Conservation (phyloP, 495 filamentous ascomycete genomes). For the Penicillium taxi region DNA sequence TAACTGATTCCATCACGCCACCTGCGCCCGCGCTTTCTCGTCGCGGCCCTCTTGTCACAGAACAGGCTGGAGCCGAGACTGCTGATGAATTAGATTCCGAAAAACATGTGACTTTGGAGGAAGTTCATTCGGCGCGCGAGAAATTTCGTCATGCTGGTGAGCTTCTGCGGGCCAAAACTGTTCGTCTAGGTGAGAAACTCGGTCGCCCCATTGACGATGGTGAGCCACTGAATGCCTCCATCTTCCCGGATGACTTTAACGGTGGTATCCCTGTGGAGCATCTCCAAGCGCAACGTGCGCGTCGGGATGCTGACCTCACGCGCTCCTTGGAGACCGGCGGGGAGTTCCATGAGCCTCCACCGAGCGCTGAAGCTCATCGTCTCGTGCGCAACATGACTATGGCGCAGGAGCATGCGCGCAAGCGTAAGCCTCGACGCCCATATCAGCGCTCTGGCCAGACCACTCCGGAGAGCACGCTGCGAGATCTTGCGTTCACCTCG, state of each 20-base stretch:
- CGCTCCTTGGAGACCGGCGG: constrained; percentile 15
- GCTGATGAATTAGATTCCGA: too few relatives aligned
- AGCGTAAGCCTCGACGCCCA: constrained; percentile 26
- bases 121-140: constrained; percentile 15
- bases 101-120: constrained; percentile 12
- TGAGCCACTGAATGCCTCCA: constrained; percentile 26
- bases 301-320: constrained; percentile 14
- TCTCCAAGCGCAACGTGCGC: constrained; percentile 15
- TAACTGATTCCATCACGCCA: constrained; percentile 23
- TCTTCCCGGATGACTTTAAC: constrained; percentile 31
- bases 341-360: constrained; percentile 14
- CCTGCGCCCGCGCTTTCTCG: constrained; percentile 19
- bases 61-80: too few relatives aligned
- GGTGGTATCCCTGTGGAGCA: constrained; percentile 18
- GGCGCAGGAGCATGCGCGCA: constrained; percentile 21
- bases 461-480: constrained; percentile 29
- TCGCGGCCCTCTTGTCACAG: too few relatives aligned
- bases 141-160: constrained; percentile 30
- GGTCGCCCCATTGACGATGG: constrained; percentile 34
- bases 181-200: constrained; percentile 27
- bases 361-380: constrained; percentile 37
- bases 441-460: constrained; percentile 34
- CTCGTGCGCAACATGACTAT: constrained; percentile 36
- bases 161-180: constrained; percentile 31
- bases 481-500: constrained; percentile 19